Percentiles rank a stretch among this genome's conserved stretches.
These are phyloP conservation scores for Paraphoma chrysanthemicola DNA, from an alignment of 2,329 filamentous ascomycete genomes.

Conservation along the genomic window DNA sequence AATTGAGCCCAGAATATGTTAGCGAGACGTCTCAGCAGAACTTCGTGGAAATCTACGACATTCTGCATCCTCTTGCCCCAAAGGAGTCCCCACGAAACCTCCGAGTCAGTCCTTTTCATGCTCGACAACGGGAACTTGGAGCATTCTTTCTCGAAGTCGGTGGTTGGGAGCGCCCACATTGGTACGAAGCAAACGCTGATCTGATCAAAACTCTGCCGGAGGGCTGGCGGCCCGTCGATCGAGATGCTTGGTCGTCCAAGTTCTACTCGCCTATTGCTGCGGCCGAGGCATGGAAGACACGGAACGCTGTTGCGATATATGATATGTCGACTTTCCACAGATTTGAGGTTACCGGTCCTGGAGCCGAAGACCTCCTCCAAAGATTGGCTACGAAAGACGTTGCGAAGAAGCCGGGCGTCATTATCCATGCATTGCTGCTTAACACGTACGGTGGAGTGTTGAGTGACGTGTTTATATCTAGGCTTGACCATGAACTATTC, in stretches of 20 bases:
- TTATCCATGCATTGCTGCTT: slow-evolving; percentile 65
- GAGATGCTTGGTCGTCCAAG: slow-evolving; percentile 65
- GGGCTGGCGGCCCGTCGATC: slow-evolving; percentile 62
- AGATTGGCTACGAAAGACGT: slow-evolving; percentile 61
- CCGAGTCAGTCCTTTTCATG: slow-evolving; percentile 65
- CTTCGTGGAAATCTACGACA: slow-evolving; percentile 71
- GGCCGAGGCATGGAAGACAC: slow-evolving; percentile 70
- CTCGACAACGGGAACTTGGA: slow-evolving; percentile 61
- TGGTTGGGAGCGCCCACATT: slow-evolving; percentile 69
- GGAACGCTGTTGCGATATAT: slow-evolving; percentile 67
- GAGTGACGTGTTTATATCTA: slow-evolving; percentile 64
- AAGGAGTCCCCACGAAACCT: slow-evolving; percentile 65
- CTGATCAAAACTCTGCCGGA: slow-evolving; percentile 60
- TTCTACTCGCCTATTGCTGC: slow-evolving; percentile 66
- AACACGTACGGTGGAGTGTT: slow-evolving; percentile 61
- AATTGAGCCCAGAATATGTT: slow-evolving; percentile 63
- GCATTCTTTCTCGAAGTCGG: slow-evolving; percentile 66
- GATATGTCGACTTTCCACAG: slow-evolving; percentile 68
- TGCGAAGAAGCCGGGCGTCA: slow-evolving; percentile 54
- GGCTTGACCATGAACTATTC: slow-evolving; percentile 58
- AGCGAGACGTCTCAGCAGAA: slow-evolving; percentile 66
- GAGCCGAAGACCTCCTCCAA: slow-evolving; percentile 63
- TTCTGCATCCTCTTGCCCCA: slow-evolving; percentile 67
- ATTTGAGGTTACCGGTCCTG: slow-evolving; percentile 65
- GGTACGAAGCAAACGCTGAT: slow-evolving; percentile 64